Conservation (phyloP, 129 eudicot genomes). For the Dittrichia graveolens region DNA sequence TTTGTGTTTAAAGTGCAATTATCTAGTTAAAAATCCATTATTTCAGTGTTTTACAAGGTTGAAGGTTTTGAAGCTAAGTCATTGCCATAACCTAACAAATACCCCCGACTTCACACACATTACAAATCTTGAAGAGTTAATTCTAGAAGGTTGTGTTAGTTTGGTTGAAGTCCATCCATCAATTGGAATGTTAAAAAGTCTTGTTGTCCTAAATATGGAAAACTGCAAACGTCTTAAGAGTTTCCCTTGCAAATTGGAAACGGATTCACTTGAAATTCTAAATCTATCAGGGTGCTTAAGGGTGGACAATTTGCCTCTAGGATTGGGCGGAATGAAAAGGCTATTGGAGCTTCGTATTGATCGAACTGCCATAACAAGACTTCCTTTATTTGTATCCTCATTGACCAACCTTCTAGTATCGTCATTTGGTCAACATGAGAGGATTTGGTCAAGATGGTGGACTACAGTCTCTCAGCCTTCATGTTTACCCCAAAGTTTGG, state of each 20-base stretch:
- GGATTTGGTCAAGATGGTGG: background rate
- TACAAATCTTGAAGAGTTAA: slow-evolving; percentile 16
- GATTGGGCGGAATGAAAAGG: background rate
- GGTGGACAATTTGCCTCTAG: background rate
- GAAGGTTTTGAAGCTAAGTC: slow-evolving; percentile 26
- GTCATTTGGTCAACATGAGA: background rate
- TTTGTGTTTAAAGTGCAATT: background rate
- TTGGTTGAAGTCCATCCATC: slow-evolving; percentile 19
- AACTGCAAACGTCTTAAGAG: background rate
- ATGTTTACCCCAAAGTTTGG: slow-evolving; percentile 1
- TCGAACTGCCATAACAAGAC: background rate
- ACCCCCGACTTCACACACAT: slow-evolving; percentile 23
- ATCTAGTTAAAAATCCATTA: background rate
- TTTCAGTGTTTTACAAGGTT: slow-evolving; percentile 17
- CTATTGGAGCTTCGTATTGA: slow-evolving; percentile 9
- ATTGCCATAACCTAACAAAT: slow-evolving; percentile 14
- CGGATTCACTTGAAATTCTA: slow-evolving; percentile 21
- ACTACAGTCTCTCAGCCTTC: background rate
- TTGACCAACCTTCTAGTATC: slow-evolving; percentile 14
- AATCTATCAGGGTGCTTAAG: slow-evolving; percentile 12
- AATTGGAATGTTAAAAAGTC: slow-evolving; percentile 18
- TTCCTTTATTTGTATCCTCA: background rate
- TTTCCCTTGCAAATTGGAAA: slow-evolving; percentile 16
- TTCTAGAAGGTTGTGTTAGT: slow-evolving; percentile 28
- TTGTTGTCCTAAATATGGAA: slow-evolving; percentile 22